Conservation (phyloP, 441 rosid genomes). For the Geranium incanum region DNA sequence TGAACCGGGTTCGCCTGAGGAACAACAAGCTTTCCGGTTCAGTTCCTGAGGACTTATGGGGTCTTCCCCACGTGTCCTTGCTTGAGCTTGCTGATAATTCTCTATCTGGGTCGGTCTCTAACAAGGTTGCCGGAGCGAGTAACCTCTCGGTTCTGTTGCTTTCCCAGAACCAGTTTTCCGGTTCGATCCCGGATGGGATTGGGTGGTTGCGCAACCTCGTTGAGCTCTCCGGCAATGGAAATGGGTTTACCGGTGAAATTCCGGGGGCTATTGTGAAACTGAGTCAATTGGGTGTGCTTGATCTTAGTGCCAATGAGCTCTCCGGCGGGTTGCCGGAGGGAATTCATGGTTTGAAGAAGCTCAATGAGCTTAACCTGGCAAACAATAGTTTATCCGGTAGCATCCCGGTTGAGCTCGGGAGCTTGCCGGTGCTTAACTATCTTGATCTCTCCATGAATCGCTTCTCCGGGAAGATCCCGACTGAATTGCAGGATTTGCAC, state of each 20-base stretch:
- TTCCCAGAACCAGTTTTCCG: conserved; percentile 54
- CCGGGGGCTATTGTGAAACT: conserved; percentile 57
- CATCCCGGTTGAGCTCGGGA: conserved; percentile 60
- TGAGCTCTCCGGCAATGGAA: conserved; percentile 49
- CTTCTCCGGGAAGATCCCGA: conserved; percentile 60
- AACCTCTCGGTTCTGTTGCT: conserved; percentile 57
- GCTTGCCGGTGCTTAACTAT: conserved; percentile 66
- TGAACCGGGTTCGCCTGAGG: conserved; percentile 59
- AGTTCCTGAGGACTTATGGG: conserved; percentile 74
- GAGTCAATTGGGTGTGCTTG: conserved; percentile 49
- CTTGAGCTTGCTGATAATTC: conserved; percentile 58
- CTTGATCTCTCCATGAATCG: conserved; percentile 73
- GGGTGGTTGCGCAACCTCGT: conserved; percentile 49
- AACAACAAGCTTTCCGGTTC: conserved; percentile 58
- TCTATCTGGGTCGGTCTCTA: conserved; percentile 57
- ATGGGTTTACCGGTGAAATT: conserved; percentile 54
- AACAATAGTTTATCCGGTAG: conserved; percentile 49
- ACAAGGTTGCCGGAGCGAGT: conserved; percentile 47
- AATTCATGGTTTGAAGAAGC: conserved; percentile 60
- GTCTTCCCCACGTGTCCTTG: conserved; percentile 66
- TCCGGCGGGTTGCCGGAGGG: conserved; percentile 59
- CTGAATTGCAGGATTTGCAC: conserved; percentile 65
- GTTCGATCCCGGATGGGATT: conserved; percentile 62
- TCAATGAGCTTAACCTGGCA: conserved; percentile 73
- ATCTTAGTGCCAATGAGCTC: conserved; percentile 59